Percentiles rank a stretch among this genome's conserved stretches.
phyloP scores from a whole-genome alignment of 2,329 filamentous ascomycete species.

The Nemania serpens region DNA sequence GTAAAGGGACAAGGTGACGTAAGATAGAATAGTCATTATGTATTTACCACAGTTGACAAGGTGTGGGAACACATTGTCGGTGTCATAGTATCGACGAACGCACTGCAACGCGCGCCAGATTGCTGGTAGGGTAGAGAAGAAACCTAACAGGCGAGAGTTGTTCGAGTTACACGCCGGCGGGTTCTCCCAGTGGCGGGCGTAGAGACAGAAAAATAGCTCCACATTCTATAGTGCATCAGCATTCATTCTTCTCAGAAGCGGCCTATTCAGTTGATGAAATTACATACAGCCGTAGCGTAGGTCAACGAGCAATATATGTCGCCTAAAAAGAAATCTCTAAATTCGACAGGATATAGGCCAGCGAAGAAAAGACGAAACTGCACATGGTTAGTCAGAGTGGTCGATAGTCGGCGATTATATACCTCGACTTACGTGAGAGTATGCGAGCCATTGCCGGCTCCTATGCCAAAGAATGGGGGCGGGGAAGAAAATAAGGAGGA shows the following conservation, averaged over 20 bases:
- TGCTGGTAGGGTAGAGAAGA: slow-evolving; percentile 80
- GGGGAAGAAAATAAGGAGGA: slow-evolving; percentile 75
- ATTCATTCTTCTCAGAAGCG: not conserved
- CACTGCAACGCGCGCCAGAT: slow-evolving; percentile 94
- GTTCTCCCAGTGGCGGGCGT: slow-evolving; percentile 75
- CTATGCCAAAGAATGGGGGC: slow-evolving; percentile 73
- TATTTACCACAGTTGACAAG: slow-evolving; percentile 94
- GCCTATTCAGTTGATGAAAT: not conserved
- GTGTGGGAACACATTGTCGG: slow-evolving; percentile 86
- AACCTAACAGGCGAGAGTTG: slow-evolving; percentile 81
- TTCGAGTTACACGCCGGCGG: slow-evolving; percentile 82
- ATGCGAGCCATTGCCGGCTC: slow-evolving; percentile 83
- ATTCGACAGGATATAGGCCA: slow-evolving; percentile 90
- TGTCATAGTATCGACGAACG: slow-evolving; percentile 85
- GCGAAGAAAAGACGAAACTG: slow-evolving; percentile 85
- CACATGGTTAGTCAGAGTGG: slow-evolving; percentile 36
- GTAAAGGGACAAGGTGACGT: slow-evolving; percentile 79
- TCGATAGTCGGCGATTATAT: not conserved
- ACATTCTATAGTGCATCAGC: slow-evolving; percentile 65
- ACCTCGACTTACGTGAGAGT: slow-evolving; percentile 74
- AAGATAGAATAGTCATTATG: slow-evolving; percentile 78
- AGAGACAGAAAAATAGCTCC: slow-evolving; percentile 92
- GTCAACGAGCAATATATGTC: slow-evolving; percentile 98
- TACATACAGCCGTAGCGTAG: slow-evolving; percentile 81
- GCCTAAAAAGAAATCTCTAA: slow-evolving; percentile 94